Evolutionary conservation across 148 eudicot species (phyloP).

Genomic region (Simmondsia chinensis): DNA sequence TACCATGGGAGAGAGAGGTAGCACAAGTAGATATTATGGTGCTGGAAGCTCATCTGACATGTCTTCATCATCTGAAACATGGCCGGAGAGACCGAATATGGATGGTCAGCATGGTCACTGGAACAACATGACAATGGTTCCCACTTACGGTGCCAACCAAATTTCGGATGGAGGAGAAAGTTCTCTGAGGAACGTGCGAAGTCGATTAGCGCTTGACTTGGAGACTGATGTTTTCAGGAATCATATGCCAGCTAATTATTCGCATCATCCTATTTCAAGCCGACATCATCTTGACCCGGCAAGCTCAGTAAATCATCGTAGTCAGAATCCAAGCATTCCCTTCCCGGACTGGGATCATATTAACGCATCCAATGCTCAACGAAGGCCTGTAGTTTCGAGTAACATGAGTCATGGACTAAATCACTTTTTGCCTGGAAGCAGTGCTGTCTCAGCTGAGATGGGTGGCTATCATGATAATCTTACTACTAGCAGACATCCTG

Average conservation of each 20-base stretch:
- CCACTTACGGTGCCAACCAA: slow-evolving; percentile 32
- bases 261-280: slow-evolving; percentile 23
- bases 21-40: slow-evolving; percentile 46
- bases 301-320: slow-evolving; percentile 27
- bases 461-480: slow-evolving; percentile 33
- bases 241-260: slow-evolving; percentile 29
- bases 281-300: slow-evolving; percentile 35
- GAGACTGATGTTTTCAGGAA: slow-evolving; percentile 36
- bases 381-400: slow-evolving; percentile 27
- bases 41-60: slow-evolving; percentile 52
- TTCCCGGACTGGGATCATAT: slow-evolving; percentile 48
- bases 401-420: slow-evolving; percentile 27
- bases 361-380: slow-evolving; percentile 36
- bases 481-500: slow-evolving; percentile 25
- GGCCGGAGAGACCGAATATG: slow-evolving; percentile 45
- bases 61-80: slow-evolving; percentile 34
- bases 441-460: slow-evolving; percentile 25
- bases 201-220: slow-evolving; percentile 45
- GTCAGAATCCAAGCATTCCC: slow-evolving; percentile 35
- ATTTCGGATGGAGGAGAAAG: slow-evolving; percentile 43
- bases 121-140: slow-evolving; percentile 29
- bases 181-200: slow-evolving; percentile 69
- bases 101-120: slow-evolving; percentile 43
- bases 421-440: slow-evolving; percentile 29
- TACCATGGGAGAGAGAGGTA: slow-evolving; percentile 41